These are phyloP conservation scores for Citrus mangshanensis DNA, from an alignment of 345 rosid species.

Conservation along the genomic window DNA sequence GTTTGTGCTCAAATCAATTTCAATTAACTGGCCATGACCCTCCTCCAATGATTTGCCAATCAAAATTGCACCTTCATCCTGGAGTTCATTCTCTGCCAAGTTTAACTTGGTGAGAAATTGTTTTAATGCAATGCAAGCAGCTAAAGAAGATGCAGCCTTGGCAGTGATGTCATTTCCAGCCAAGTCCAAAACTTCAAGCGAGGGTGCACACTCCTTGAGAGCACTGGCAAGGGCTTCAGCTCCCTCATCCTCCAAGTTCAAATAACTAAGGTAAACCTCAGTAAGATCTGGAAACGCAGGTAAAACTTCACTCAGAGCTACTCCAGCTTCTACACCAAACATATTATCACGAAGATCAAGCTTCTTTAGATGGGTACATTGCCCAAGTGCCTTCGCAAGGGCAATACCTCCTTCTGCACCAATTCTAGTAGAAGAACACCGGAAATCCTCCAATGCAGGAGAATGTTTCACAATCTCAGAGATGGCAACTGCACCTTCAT, in stretches of 20 bases:
- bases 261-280: constrained; percentile 75
- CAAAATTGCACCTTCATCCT: constrained; percentile 81
- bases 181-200: constrained; percentile 80
- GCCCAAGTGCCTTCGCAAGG: constrained; percentile 59
- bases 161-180: constrained; percentile 85
- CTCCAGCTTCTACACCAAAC: constrained; percentile 82
- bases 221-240: constrained; percentile 56
- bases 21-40: constrained; percentile 55
- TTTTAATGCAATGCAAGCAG: constrained; percentile 61
- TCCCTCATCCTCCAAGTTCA: constrained; percentile 88
- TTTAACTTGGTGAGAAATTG: constrained; percentile 66
- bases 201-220: constrained; percentile 59
- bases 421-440: constrained; percentile 79
- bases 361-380: constrained; percentile 60
- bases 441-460: constrained; percentile 65
- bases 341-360: constrained; percentile 91
- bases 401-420: constrained; percentile 84
- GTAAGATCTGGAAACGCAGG: constrained; percentile 44
- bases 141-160: constrained; percentile 45
- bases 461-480: constrained; percentile 58
- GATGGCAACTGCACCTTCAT: constrained; percentile 74
- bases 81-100: constrained; percentile 81
- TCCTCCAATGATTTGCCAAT: constrained; percentile 66
- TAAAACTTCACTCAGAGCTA: constrained; percentile 59
- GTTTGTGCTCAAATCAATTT: constrained; percentile 75